Evolutionary conservation across 2,329 filamentous ascomycete genomes (phyloP).

Genomic region (Claviceps capensis): DNA sequence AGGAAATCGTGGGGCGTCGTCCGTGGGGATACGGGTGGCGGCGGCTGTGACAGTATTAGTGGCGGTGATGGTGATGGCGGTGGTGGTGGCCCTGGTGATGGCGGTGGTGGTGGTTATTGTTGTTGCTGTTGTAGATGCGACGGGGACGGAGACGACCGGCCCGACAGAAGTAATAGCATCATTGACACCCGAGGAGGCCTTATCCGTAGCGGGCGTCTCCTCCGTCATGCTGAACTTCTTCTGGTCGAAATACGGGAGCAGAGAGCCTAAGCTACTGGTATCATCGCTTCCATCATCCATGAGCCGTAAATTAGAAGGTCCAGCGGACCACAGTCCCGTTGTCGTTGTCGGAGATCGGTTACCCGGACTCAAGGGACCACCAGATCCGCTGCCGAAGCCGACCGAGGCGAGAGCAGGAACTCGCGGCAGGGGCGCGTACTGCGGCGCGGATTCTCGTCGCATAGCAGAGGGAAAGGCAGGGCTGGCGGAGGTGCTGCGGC

Average conservation of each 20-base stretch:
- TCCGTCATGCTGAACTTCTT: conserved; percentile 15
- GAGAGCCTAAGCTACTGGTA: conserved; percentile 32
- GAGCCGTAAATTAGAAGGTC: conserved; percentile 27
- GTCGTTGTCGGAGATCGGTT: conserved; percentile 11
- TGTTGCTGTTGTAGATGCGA: background rate
- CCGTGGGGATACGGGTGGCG: background rate
- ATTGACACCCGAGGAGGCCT: background rate
- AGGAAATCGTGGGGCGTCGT: conserved; percentile 6
- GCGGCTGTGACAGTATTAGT: background rate
- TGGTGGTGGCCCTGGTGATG: background rate
- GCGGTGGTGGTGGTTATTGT: too few relatives aligned
- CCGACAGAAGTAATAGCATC: background rate
- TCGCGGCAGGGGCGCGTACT: conserved; percentile 11
- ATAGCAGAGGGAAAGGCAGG: conserved; percentile 16
- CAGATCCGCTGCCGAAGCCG: conserved; percentile 6
- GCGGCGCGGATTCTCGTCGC: conserved; percentile 18
- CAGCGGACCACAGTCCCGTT: conserved; percentile 21
- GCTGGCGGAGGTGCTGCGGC: conserved; percentile 32
- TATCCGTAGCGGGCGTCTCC: conserved; percentile 1
- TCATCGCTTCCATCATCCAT: conserved; percentile 33
- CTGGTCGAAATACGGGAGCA: conserved; percentile 39
- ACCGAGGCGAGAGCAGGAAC: conserved; percentile 7
- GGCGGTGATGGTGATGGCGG: too few relatives aligned
- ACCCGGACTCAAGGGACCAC: conserved; percentile 7
- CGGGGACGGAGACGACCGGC: background rate